Percentiles rank a stretch among this genome's conserved stretches.
Evolutionary conservation across 2,329 filamentous ascomycete genomes (phyloP).

Genomic region (Paecilomyces sp.): DNA sequence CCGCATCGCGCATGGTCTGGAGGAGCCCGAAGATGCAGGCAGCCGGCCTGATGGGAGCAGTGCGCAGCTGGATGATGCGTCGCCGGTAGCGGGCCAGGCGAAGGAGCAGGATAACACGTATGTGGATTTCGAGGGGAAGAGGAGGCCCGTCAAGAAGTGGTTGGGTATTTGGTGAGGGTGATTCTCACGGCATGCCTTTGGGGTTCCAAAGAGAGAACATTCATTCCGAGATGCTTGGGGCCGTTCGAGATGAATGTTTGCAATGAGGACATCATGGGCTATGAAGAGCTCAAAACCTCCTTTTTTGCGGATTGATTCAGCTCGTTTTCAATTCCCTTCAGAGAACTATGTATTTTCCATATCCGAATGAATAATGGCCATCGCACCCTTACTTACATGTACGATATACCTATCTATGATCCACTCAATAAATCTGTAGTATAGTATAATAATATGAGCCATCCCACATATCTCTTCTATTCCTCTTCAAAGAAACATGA

Average conservation of each 20-base stretch:
- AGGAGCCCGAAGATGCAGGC: slow-evolving; percentile 39
- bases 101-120: slow-evolving; percentile 17
- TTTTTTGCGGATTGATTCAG: too few species aligned
- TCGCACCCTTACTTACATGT: background rate
- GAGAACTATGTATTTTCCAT: background rate
- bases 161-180: slow-evolving; percentile 64
- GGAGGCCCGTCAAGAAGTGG: slow-evolving; percentile 65
- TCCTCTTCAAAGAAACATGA: too few species aligned
- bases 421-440: too few species aligned
- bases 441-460: too few species aligned
- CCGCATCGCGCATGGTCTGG: slow-evolving; percentile 76
- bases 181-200: background rate
- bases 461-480: too few species aligned
- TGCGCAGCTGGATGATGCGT: slow-evolving; percentile 27
- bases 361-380: background rate
- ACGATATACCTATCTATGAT: background rate
- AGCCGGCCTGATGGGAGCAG: slow-evolving; percentile 27
- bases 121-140: slow-evolving; percentile 36
- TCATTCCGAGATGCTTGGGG: too few species aligned
- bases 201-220: too few species aligned
- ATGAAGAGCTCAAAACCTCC: too few species aligned
- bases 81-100: slow-evolving; percentile 17
- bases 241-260: too few species aligned
- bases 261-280: too few species aligned
- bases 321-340: background rate